Evolutionary conservation across 2,329 filamentous ascomycete genomes (phyloP), one percentile per base, ranked within the genome.

Genomic region (Lachnum nothofagi): DNA sequence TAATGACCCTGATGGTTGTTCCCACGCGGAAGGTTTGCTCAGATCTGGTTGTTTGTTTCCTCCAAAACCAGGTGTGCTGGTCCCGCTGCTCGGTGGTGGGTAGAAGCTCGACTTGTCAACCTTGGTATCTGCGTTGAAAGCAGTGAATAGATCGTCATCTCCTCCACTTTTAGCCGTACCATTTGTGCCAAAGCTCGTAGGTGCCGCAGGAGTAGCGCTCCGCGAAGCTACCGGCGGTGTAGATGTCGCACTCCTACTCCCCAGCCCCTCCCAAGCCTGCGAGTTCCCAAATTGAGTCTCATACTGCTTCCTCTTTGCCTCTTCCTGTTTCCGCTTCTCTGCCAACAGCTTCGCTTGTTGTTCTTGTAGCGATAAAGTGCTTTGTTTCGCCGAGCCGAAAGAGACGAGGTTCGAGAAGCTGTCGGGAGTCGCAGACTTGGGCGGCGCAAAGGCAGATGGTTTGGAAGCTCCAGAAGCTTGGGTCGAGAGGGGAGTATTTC

Each of bases 361-460:
- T 67, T 95, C 88, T 56, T 86, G 80, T 57, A 95, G 70, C 53
- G 81, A 85, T 14, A 96, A 73, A 55, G 86, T 93, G 66, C 82
- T 85, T 24, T 77, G 79, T 46, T 67, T 67, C 37, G 70, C 69
- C 24, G 77, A 68, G 41, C 78, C 78, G 60, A 85, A 82, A 57
- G 77, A 82, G 53, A 90, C 74, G 44, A 93, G 72, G 60, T 83
- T 86, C 62, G 87, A 86, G 69, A 93, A 93, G 71, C 85, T 89
- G 64, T 93, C 88, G 50, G 71, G 57, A 10, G 74, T 68, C 3
- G 67, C 60, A 63, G 67, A 55, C 72, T 82, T 66, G 66, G 68
- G 49, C 54, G 67, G 50, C 56, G 68, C 61, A 55, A 70, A 68
- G 1, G 49, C 4, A 17, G 44, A 47, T 1, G 58, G 44, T 46